phyloP scores from a whole-genome alignment of 2,329 filamentous ascomycete genomes.

The Diplodia intermedia region DNA sequence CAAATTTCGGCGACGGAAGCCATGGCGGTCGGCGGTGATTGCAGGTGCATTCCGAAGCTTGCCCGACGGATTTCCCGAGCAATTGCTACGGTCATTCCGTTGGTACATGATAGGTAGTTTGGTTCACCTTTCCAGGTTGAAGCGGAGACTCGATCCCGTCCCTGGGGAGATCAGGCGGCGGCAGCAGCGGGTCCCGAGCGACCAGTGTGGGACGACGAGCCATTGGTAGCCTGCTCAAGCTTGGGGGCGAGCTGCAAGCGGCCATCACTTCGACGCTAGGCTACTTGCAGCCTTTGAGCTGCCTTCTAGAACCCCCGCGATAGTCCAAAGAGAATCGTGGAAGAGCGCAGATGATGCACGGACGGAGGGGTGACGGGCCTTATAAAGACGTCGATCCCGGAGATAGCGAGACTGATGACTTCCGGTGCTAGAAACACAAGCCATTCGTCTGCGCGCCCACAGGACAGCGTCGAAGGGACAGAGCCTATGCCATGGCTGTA shows the following conservation, averaged over 20 bases:
- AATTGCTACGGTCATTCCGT: not conserved
- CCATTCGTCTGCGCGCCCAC: not conserved
- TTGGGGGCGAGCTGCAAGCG: not conserved
- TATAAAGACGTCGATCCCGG: not conserved
- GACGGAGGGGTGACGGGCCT: not conserved
- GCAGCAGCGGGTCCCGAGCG: not conserved
- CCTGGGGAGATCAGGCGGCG: not conserved
- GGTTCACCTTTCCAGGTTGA: not conserved
- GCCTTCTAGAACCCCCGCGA: not conserved
- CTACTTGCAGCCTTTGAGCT: not conserved
- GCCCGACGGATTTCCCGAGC: not conserved
- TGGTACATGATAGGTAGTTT: not conserved
- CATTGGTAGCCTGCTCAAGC: not conserved
- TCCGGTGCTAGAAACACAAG: conserved; percentile 10
- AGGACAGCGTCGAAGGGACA: not conserved
- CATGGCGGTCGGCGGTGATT: not conserved
- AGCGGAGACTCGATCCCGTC: no score
- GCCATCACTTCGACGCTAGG: not conserved
- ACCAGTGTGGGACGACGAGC: not conserved
- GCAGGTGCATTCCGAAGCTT: not conserved
- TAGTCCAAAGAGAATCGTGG: not conserved
- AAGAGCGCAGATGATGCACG: not conserved
- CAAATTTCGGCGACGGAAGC: not conserved
- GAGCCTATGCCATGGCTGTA: not conserved
- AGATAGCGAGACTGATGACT: not conserved